Percentiles rank a stretch among this genome's conserved stretches.
phyloP scores from a whole-genome alignment of 2,329 filamentous ascomycete species.

The Penicillium sp. region DNA sequence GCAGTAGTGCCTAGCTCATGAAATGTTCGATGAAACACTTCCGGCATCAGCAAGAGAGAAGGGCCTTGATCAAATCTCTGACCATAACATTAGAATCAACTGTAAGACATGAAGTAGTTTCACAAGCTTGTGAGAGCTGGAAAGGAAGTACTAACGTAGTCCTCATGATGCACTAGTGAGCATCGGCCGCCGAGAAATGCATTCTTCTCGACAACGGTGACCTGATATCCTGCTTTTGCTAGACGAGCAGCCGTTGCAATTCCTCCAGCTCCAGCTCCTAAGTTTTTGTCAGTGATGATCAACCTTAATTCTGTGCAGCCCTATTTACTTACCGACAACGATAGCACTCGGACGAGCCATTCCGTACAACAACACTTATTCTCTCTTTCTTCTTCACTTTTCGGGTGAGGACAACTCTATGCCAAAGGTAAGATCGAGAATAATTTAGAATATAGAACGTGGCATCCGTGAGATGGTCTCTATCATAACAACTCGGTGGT shows the following conservation, averaged over 20 bases:
- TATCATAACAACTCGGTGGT: slow-evolving; percentile 1
- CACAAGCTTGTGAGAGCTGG: not conserved
- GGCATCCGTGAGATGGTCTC: not conserved
- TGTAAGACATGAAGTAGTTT: not conserved
- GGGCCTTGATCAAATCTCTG: slow-evolving; percentile 75
- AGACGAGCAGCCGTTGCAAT: slow-evolving; percentile 71
- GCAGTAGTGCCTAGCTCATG: slow-evolving; percentile 67
- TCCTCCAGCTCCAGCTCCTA: slow-evolving; percentile 61
- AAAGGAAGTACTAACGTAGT: slow-evolving; percentile 49
- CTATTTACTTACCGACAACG: not conserved
- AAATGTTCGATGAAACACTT: slow-evolving; percentile 70
- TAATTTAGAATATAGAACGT: not conserved
- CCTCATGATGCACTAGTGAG: slow-evolving; percentile 62
- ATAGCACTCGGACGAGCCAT: not conserved
- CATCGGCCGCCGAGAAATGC: slow-evolving; percentile 71
- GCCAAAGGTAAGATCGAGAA: not conserved
- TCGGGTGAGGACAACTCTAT: not conserved
- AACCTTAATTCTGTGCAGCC: not conserved
- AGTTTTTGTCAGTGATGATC: not conserved
- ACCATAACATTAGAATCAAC: not conserved
- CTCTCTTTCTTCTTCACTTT: not conserved
- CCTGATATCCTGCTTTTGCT: slow-evolving; percentile 67
- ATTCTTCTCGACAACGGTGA: slow-evolving; percentile 81
- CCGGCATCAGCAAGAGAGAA: slow-evolving; percentile 70
- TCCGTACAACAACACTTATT: not conserved